phyloP scores from a whole-genome alignment of 108 stramenopile species.

The Nitzschia sp. region DNA sequence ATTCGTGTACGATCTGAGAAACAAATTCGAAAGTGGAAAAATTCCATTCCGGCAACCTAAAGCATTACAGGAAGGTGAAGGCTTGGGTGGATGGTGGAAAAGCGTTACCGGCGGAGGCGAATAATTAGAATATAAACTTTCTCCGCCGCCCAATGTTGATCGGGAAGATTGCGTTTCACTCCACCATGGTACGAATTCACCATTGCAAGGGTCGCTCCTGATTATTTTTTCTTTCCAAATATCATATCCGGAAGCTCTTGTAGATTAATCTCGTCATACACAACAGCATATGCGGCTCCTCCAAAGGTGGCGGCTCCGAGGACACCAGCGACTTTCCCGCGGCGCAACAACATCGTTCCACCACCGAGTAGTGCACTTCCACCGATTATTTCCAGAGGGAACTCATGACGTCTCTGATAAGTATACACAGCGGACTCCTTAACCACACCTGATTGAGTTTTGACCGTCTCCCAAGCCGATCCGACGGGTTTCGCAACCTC shows the following conservation, averaged over 20 bases:
- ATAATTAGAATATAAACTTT: not conserved
- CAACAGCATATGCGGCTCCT: slow-evolving; percentile 34
- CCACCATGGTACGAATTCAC: too few relatives aligned
- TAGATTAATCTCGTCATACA: slow-evolving; percentile 36
- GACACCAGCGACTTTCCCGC: slow-evolving; percentile 33
- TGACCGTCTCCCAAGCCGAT: slow-evolving; percentile 12
- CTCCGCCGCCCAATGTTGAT: too few relatives aligned
- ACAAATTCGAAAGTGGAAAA: slow-evolving; percentile 82
- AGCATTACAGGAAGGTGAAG: slow-evolving; percentile 28
- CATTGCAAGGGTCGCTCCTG: too few relatives aligned
- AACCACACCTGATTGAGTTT: not conserved
- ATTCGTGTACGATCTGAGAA: slow-evolving; percentile 84
- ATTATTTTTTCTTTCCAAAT: slow-evolving; percentile 34
- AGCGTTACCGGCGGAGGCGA: slow-evolving; percentile 42
- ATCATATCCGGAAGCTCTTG: slow-evolving; percentile 26
- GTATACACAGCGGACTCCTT: slow-evolving; percentile 3
- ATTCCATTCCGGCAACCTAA: slow-evolving; percentile 78
- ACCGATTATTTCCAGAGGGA: slow-evolving; percentile 33
- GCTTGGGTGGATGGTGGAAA: slow-evolving; percentile 61
- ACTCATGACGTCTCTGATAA: slow-evolving; percentile 37
- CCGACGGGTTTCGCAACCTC: slow-evolving; percentile 11
- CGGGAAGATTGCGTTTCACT: too few relatives aligned
- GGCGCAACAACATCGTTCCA: slow-evolving; percentile 23
- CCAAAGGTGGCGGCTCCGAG: slow-evolving; percentile 25
- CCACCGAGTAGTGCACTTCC: slow-evolving; percentile 19